Percentiles rank a stretch among this genome's conserved stretches.
Evolutionary conservation across 129 eudicot genomes (phyloP).

Genomic region (Saposhnikovia divaricata): DNA sequence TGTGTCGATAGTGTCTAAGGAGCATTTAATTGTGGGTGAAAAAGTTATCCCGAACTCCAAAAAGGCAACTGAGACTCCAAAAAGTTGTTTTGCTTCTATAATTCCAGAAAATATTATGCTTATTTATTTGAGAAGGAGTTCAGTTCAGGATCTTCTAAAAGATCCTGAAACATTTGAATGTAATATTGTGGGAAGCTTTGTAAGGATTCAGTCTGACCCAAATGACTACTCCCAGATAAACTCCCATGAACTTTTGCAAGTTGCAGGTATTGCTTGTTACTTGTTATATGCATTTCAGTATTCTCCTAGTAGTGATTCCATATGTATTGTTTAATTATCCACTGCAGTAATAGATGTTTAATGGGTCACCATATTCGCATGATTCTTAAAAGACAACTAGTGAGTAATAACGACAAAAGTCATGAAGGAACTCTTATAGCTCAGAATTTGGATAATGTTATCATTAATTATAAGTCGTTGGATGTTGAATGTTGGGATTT

Average conservation of each 20-base stretch:
- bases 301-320: neutral
- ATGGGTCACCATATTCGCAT: neutral
- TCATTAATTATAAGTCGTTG: too few species aligned
- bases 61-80: constrained; percentile 23
- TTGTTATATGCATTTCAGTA: constrained; percentile 20
- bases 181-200: constrained; percentile 73
- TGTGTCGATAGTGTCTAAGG: neutral
- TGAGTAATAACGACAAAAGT: neutral
- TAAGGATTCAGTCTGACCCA: constrained; percentile 71
- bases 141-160: constrained; percentile 62
- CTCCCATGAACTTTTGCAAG: constrained; percentile 67
- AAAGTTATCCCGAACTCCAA: constrained; percentile 13
- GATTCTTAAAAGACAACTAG: neutral
- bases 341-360: neutral
- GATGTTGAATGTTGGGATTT: neutral
- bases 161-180: constrained; percentile 48
- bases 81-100: constrained; percentile 59
- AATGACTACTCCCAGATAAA: constrained; percentile 52
- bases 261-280: constrained; percentile 43
- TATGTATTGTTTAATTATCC: neutral
- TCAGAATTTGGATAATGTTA: too few species aligned
- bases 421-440: too few species aligned
- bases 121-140: constrained; percentile 60
- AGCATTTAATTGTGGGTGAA: neutral
- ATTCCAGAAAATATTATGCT: constrained; percentile 66